phyloP scores from a whole-genome alignment of 2,329 filamentous ascomycete species.

The Fusarium penzigii region DNA sequence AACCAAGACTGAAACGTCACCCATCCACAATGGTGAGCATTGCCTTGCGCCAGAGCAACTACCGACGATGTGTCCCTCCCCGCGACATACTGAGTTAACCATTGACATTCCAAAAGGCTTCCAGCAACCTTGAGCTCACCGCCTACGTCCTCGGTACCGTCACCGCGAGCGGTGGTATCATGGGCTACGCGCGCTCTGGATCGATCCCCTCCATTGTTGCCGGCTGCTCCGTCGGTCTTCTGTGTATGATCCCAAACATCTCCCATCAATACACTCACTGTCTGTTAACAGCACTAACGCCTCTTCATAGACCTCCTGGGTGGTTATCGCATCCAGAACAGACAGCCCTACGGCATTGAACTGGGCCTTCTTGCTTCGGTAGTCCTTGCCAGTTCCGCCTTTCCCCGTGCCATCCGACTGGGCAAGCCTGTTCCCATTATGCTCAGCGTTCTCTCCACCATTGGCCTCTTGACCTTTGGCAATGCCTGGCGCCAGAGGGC shows the following conservation, averaged over 20 bases:
- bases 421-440: constrained; percentile 82
- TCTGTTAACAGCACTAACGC: constrained; percentile 4
- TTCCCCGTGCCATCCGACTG: constrained; percentile 82
- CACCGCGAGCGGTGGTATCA: constrained; percentile 83
- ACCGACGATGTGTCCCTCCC: too few relatives aligned
- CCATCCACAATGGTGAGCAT: too few relatives aligned
- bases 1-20: too few relatives aligned
- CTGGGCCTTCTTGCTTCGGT: constrained; percentile 84
- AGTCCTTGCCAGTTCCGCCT: constrained; percentile 79
- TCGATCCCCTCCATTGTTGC: constrained; percentile 86
- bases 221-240: constrained; percentile 75
- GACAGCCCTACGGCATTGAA: constrained; percentile 81
- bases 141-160: constrained; percentile 79
- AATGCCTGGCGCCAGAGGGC: constrained; percentile 57
- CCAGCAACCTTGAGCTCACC: constrained; percentile 48
- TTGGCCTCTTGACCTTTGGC: constrained; percentile 80
- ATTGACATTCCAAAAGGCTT: constrained; percentile 11
- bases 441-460: constrained; percentile 75
- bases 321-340: constrained; percentile 75
- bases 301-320: constrained; percentile 66
- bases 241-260: constrained; percentile 48
- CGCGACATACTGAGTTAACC: background rate
- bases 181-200: constrained; percentile 81
- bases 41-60: too few relatives aligned
- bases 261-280: background rate